Evolutionary conservation across 805 yeast species (phyloP), one percentile per base, ranked within the genome.

Genomic region (Cyberlindnera maritima): DNA sequence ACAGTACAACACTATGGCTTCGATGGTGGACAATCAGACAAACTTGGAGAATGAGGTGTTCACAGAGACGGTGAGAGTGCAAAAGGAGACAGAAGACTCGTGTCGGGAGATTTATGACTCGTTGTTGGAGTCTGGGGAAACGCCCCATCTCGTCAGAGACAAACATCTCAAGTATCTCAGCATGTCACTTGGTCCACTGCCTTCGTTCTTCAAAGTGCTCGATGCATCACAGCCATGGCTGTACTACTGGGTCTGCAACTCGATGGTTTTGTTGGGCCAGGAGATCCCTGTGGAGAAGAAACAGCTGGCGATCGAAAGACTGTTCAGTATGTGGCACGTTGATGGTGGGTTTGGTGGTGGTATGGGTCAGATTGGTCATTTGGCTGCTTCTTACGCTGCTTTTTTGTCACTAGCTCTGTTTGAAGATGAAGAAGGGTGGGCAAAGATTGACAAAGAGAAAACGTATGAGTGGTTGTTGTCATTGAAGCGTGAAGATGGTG

Each of bases 201-300:
- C 64, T 2, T 35, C 46, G 18, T 36, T 49, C 47, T 54, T 62
- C 47, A 46, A 63, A 3, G 75, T 75, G 0, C 70, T 88, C 39
- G 97, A 92, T 64, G 94, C 97, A 0, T 86, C 94, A n/a, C 90
- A 85, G 50, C 82, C 96, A 0, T 94, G 98, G 98, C 68, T 92
- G 59, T 48, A 87, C 1, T 92, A 86, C 62, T 94, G 99, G 99
- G 66, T 84, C 7, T 61, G 77, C 38, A 89, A 88, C 60, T 72
- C 83, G 0, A 56, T 74, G 37, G 55, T 62, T 3, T 45, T 80
- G 1, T 52, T 84, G 25, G 74, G 74, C 1, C 65, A 29, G 2
- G 50, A 45, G 2, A 48, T 70, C 1, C 47, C 53, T 2, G 56
- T 49, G 18, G 62, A 58, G 2, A 52, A 58, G n/a, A 66, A 64